Base-by-base conservation (phyloP, 192 early-diverging fungal species). In the Umbelopsis isabellina region DNA sequence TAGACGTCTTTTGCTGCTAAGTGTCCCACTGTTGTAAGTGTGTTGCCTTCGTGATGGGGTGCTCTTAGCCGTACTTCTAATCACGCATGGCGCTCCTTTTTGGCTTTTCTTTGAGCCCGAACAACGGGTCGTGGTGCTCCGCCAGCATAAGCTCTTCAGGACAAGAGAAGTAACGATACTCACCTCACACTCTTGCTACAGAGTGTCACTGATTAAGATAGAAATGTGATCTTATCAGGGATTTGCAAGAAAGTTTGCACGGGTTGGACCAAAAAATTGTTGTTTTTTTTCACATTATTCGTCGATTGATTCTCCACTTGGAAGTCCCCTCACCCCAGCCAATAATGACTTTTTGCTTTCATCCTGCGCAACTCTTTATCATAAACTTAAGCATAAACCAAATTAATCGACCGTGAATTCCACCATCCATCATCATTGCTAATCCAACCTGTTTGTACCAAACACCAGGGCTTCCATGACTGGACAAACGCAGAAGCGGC, bases 211-310 rank as follows among this genome's bases (percentile, higher is more conserved):
- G 55, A 61, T 61, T 61, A 61, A 61, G 55, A 30, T 61, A 30
- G 30, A 61, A 25, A 61, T 61, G 55, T 61, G 55, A 61, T 35
- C 30, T 61, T 35, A 61, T 61, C 55, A 61, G 55, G 55, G 55
- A 61, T 61, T 61, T 61, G 55, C 55, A 61, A 61, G 55, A 61
- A 61, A 61, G 55, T 61, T 61, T 61, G 55, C 55, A 61, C 55
- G 55, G 55, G 55, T 61, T 61, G 55, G 33, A 18, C 55, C 55
- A 61, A 61, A 61, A 61, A 61, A 61, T 61, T 61, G 55, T 61
- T 61, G 55, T 61, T 61, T 61, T 61, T 61, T 61, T 61, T 61
- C 55, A 61, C 55, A 61, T 25, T 61, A 25, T 61, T 61, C 55
- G 27, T 35, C 30, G 25, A 35, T 61, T 61, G 55, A 61, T 61